Base-by-base conservation (phyloP, 2,329 filamentous ascomycete genomes). In the Diaporthe capsici region DNA sequence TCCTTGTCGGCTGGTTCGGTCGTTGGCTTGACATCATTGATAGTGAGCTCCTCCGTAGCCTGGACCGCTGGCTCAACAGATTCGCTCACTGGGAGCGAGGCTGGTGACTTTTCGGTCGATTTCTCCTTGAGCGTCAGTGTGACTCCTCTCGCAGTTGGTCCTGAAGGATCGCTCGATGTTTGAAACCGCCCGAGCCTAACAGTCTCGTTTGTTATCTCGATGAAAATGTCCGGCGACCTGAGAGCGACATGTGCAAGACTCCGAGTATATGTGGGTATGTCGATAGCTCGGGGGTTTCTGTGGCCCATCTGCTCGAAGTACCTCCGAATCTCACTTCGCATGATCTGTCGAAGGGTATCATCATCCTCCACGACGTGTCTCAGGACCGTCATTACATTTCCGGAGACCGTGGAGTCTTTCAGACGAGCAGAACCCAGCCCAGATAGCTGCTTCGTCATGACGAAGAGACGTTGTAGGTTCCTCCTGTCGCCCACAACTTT, bases 291-390 rank as follows among this genome's bases (percentile, higher is more conserved):
- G 42, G 85, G 82, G 58, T 84, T 86, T 31, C 85, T 88, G 34
- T 55, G 49, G 9, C 47, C 58, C 71, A 73, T 67, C 72, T 94
- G 88, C 72, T 94, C 92, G 79, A 98, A 94, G 80, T 91, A 92
- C n/a, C 90, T 87, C 78, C 92, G 92, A 80, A 99, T 97, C 82
- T 98, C 96, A 39, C 93, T 94, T 71, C 93, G 91, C 94, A 99
- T 98, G 76, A 98, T 93, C 82, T 98, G 95, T 78, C 94, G 95
- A 76, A 98, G 90, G 2, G 94, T 97, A 25, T 95, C 93, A 68
- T 98, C 95, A 81, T 99, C 97, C 84, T 99, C 97, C 72, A 98
- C 91, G 78, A 99, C 93, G 81, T 99, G 97, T 55, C 97, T 93
- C 58, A 99, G 87, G 71, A 98, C 93, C 17, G 96, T 90, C 90